phyloP scores from a whole-genome alignment of 768 basidiomycete species.

The Lenzites betulinus region DNA sequence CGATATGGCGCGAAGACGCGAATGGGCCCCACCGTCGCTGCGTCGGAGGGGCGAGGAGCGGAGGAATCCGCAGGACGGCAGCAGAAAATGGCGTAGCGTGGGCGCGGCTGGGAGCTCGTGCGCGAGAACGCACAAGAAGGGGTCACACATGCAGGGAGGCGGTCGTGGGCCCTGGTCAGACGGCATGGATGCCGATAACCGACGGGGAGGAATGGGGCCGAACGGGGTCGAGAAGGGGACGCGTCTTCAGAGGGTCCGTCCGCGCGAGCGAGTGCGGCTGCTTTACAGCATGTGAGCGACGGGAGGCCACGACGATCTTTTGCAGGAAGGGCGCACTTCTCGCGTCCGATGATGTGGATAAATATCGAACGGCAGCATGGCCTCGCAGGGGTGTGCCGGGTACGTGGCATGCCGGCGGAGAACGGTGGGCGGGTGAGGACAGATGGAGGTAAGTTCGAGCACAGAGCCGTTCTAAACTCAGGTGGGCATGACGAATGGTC shows the following conservation, averaged over 20 bases:
- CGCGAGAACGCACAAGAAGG: not conserved
- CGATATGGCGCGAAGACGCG: constrained; percentile 12
- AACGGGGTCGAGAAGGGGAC: constrained; percentile 4
- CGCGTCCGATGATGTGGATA: constrained; percentile 9
- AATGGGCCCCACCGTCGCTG: not conserved
- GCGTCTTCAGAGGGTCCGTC: not conserved
- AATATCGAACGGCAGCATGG: not conserved
- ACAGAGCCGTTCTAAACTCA: not conserved
- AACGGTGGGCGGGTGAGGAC: constrained; percentile 4
- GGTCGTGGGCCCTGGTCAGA: not conserved
- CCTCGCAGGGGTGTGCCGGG: not conserved
- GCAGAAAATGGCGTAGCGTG: not conserved
- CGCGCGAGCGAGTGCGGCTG: not conserved
- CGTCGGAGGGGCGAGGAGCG: constrained; percentile 10
- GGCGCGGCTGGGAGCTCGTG: not conserved
- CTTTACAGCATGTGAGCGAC: constrained; percentile 12
- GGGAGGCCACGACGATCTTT: constrained; percentile 6
- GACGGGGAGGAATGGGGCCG: constrained; percentile 1
- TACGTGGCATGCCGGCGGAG: constrained; percentile 7
- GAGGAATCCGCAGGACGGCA: not conserved
- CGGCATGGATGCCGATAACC: constrained; percentile 11
- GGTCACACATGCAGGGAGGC: constrained; percentile 5
- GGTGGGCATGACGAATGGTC: not conserved
- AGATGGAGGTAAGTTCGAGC: not conserved
- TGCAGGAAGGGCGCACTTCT: constrained; percentile 5